Conservation (phyloP, 768 basidiomycete species). For the Naematelia encephala region DNA sequence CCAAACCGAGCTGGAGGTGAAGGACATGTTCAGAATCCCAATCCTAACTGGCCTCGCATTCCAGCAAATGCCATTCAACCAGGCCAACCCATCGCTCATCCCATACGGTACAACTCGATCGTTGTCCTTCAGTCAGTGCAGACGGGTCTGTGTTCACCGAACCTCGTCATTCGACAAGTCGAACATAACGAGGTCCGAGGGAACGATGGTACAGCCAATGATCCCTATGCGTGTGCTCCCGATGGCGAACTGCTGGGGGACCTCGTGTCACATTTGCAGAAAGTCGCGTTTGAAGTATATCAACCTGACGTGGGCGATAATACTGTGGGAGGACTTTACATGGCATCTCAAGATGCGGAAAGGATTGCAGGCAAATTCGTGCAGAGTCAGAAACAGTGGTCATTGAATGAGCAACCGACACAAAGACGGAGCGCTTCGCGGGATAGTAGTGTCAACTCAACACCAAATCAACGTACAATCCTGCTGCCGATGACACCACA, state of each 20-base stretch:
- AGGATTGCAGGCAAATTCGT: slow-evolving; percentile 23
- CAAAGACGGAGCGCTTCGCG: slow-evolving; percentile 18
- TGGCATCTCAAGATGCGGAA: slow-evolving; percentile 22
- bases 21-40: slow-evolving; percentile 74
- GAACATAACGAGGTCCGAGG: slow-evolving; percentile 87
- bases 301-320: slow-evolving; percentile 8
- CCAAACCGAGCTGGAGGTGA: slow-evolving; percentile 73
- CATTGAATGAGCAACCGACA: slow-evolving; percentile 11
- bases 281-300: slow-evolving; percentile 58
- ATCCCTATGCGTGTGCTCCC: slow-evolving; percentile 55
- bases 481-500: slow-evolving; percentile 47
- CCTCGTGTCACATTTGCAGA: slow-evolving; percentile 91
- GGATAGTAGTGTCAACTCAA: slow-evolving; percentile 27
- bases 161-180: slow-evolving; percentile 89
- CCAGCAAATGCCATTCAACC: slow-evolving; percentile 76
- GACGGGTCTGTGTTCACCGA: slow-evolving; percentile 88
- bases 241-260: slow-evolving; percentile 88
- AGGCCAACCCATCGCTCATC: slow-evolving; percentile 76
- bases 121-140: slow-evolving; percentile 91
- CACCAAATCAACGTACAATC: slow-evolving; percentile 34
- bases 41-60: slow-evolving; percentile 86
- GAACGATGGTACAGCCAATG: slow-evolving; percentile 68
- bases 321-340: slow-evolving; percentile 4
- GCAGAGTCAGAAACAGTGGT: slow-evolving; percentile 27
- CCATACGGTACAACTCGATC: slow-evolving; percentile 94